Evolutionary conservation across 345 rosid genomes (phyloP).

Genomic region (Mangifera indica): DNA sequence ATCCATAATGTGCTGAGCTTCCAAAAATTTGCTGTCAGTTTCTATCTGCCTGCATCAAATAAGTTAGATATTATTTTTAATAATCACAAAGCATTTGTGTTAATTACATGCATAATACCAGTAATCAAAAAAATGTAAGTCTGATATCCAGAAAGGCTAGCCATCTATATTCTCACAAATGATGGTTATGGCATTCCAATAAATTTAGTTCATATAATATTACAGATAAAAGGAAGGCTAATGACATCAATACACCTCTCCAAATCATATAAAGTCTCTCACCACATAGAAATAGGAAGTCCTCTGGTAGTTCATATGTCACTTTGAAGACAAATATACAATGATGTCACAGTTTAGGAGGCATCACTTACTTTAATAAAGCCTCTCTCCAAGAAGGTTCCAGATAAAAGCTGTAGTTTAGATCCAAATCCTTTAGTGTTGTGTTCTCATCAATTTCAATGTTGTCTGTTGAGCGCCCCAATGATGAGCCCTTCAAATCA

Average conservation of each 20-base stretch:
- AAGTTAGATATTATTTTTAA: neutral
- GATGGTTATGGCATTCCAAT: neutral
- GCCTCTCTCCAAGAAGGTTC: constrained; percentile 96
- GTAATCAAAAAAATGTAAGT: too few species aligned
- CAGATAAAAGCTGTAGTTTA: constrained; percentile 69
- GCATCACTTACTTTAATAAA: constrained; percentile 61
- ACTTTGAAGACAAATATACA: neutral
- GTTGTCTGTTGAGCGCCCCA: constrained; percentile 89
- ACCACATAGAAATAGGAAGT: neutral
- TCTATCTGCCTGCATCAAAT: constrained; percentile 66
- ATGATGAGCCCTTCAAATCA: constrained; percentile 93
- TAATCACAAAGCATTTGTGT: too few species aligned
- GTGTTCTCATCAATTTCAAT: constrained; percentile 95
- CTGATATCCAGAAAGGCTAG: constrained; percentile 9
- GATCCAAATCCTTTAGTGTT: constrained; percentile 93
- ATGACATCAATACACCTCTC: neutral
- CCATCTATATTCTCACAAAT: constrained; percentile 7
- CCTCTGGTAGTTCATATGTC: neutral
- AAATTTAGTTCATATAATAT: neutral
- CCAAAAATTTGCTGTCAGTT: constrained; percentile 79
- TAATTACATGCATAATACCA: too few species aligned
- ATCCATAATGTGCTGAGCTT: constrained; percentile 89
- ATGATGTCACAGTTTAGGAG: constrained; percentile 12
- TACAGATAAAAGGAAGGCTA: neutral
- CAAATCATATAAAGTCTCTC: neutral